Base-by-base conservation (phyloP, 768 basidiomycete species). In the Tylopilus plumbeoviolaceoides region DNA sequence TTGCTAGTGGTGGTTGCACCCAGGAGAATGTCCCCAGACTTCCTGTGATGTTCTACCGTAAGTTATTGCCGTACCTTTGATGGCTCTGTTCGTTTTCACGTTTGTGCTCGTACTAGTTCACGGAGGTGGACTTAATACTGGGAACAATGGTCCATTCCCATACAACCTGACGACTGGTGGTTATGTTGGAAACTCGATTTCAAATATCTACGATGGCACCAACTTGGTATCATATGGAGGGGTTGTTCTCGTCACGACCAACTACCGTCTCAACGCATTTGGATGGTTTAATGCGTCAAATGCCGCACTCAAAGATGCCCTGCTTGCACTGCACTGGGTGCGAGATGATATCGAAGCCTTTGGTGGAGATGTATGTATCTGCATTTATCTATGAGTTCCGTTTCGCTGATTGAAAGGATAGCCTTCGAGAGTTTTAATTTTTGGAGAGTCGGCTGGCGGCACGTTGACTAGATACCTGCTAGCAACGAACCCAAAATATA, bases 321-420 rank as follows among this genome's bases (percentile, higher is more conserved):
- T 65, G 5, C 51, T 63, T 17, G 72, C 73, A 9, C 48, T 75
- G 8, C 51, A 71, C 20, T 76, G 72, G 73, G 60, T 75, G 0
- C 68, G 69, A 44, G 38, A 62, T 1, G 63, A 75, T 40, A 72
- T 76, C 15, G 57, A 17, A 28, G 53, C 60, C 14, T 76, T 75
- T 50, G 72, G 74, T 6, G 74, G 75, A 1, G 72, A 75, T 47
- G 63, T 64, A 21, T 15, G 54, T 43, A 18, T 44, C 12, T 6
- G 9, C 10, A 1, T 28, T 39, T n/a, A 10, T 18, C 7, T 44
- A 18, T 4, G 2, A 7, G 18, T 28, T 39, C 14, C 44, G 8
- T 2, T 15, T 41, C 3, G 18, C 31, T 49, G 25, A 56, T 41
- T 14, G 3, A 5, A 20, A 18, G 8, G 7, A 25, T 25, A 62